Conservation (phyloP, 768 basidiomycete species). For the Termitomyces sp. region DNA sequence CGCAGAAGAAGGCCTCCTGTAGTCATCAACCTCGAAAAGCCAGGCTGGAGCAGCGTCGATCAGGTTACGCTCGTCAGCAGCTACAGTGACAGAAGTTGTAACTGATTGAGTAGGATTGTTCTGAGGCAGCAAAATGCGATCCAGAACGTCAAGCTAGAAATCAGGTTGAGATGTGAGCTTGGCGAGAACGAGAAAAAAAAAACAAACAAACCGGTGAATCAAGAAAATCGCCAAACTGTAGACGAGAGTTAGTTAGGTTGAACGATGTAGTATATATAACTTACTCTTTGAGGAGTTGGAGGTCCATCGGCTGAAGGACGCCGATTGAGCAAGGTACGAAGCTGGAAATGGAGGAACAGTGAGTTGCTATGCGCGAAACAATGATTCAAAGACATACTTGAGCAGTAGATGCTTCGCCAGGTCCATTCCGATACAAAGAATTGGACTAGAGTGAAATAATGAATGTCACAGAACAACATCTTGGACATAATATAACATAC, state of each 20-base stretch:
- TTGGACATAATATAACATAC: neutral
- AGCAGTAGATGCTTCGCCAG: neutral
- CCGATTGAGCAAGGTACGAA: neutral
- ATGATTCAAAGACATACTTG: neutral
- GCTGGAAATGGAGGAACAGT: neutral
- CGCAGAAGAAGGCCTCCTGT: neutral
- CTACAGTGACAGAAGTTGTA: neutral
- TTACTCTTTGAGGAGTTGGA: neutral
- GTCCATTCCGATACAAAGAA: neutral
- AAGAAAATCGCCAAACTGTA: neutral
- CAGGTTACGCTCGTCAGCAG: neutral
- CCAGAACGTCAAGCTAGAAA: conserved; percentile 1
- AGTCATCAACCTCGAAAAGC: neutral
- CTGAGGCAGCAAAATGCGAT: neutral
- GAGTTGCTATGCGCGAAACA: neutral
- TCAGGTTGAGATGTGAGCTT: neutral
- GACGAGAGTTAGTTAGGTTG: neutral
- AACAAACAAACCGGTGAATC: neutral
- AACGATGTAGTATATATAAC: neutral
- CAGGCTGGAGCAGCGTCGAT: neutral
- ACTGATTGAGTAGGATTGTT: neutral
- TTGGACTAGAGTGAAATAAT: neutral
- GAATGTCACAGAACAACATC: neutral
- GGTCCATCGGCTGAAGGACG: neutral
- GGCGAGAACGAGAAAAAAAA: no score